These are phyloP conservation scores for Entamoeba moshkovskii DNA, from an alignment of 208 protist genomes.

Conservation along the genomic window DNA sequence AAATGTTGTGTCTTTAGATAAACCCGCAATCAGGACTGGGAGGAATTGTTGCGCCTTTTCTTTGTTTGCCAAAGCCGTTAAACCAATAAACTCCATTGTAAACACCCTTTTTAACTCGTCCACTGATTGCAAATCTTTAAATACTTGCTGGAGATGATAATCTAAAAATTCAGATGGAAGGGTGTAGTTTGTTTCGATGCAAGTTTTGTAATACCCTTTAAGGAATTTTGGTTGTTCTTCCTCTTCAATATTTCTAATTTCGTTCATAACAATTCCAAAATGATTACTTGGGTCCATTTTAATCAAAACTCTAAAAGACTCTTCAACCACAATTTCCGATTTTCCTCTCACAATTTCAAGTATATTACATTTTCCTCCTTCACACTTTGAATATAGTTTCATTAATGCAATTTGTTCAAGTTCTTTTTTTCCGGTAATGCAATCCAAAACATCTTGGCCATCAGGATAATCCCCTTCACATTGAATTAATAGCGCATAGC, in stretches of 20 bases:
- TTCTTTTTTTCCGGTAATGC: neutral
- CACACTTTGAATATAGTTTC: neutral
- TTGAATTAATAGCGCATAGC: neutral
- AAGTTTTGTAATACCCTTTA: neutral
- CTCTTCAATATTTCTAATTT: neutral
- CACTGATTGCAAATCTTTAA: neutral
- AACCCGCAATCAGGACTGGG: neutral
- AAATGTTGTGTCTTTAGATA: neutral
- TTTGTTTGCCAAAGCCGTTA: neutral
- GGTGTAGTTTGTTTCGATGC: neutral
- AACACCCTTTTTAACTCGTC: neutral
- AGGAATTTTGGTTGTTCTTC: neutral
- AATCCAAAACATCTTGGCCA: neutral
- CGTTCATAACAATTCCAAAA: neutral
- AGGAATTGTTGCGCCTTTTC: neutral
- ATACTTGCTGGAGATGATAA: neutral
- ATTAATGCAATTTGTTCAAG: neutral
- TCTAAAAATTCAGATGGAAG: neutral
- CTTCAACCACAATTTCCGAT: neutral
- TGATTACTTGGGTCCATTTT: neutral
- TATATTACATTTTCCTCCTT: neutral
- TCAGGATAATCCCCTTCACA: neutral
- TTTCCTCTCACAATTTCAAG: neutral
- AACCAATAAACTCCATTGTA: neutral
- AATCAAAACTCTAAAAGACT: neutral